These are phyloP conservation scores for Leishmania tarentolae DNA, from an alignment of 208 protist species.

Conservation along the genomic window DNA sequence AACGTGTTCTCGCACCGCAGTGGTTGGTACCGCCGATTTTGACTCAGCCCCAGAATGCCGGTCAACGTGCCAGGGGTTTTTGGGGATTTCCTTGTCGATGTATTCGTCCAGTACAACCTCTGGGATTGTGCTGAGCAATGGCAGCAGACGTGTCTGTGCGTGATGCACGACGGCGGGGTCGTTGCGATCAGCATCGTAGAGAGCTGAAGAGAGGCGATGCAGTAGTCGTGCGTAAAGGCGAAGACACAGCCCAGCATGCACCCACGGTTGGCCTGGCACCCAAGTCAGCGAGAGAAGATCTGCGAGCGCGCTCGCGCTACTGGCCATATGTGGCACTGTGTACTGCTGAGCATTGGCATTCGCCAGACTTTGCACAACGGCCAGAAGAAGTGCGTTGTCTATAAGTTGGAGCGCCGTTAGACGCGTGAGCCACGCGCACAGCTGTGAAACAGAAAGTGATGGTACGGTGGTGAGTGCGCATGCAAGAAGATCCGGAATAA, in stretches of 20 bases:
- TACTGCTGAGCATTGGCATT: slow-evolving; percentile 2
- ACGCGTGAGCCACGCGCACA: slow-evolving; percentile 55
- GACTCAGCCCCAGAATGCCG: neutral
- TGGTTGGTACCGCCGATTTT: neutral
- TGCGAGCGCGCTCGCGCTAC: slow-evolving; percentile 23
- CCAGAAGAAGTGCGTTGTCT: slow-evolving; percentile 34
- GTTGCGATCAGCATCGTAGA: slow-evolving; percentile 15
- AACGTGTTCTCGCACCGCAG: neutral
- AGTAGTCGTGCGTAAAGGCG: slow-evolving; percentile 11
- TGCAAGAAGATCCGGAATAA: slow-evolving; percentile 27
- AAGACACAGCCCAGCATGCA: slow-evolving; percentile 24
- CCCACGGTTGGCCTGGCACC: slow-evolving; percentile 4
- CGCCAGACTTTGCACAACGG: slow-evolving; percentile 27
- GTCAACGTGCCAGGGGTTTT: neutral
- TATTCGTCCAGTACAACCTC: slow-evolving; percentile 29
- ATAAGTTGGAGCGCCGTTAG: slow-evolving; percentile 38
- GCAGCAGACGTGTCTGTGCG: slow-evolving; percentile 17
- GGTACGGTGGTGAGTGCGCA: slow-evolving; percentile 16
- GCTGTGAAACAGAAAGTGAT: slow-evolving; percentile 46
- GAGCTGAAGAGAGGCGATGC: slow-evolving; percentile 6
- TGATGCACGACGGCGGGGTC: slow-evolving; percentile 9
- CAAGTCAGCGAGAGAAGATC: neutral
- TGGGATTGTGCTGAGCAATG: slow-evolving; percentile 27
- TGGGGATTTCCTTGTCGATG: neutral
- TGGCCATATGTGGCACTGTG: slow-evolving; percentile 44